phyloP scores from a whole-genome alignment of 805 yeast genomes.

The Metschnikowia gruessii region DNA sequence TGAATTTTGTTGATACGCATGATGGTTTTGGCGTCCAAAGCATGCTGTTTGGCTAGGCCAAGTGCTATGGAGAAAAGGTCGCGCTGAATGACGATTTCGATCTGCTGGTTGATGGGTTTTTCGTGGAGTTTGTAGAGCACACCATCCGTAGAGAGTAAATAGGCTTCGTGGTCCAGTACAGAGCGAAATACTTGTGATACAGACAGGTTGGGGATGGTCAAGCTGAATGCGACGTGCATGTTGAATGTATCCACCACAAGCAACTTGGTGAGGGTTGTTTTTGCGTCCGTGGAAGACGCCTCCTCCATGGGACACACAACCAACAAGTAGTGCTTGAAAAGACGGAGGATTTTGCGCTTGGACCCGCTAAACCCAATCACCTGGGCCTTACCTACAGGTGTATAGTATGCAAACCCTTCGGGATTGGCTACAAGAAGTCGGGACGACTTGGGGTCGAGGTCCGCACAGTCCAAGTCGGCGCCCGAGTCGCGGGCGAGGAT shows the following conservation, averaged over 20 bases:
- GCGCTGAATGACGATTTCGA: constrained; percentile 64
- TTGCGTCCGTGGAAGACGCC: constrained; percentile 14
- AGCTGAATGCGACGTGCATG: constrained; percentile 66
- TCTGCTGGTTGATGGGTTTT: constrained; percentile 61
- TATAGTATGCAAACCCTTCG: constrained; percentile 64
- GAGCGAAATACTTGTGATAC: constrained; percentile 56
- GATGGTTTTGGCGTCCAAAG: constrained; percentile 29
- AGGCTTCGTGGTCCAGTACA: constrained; percentile 49
- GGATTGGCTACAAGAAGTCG: constrained; percentile 63
- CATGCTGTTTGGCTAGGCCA: constrained; percentile 50
- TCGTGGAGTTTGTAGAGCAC: constrained; percentile 65
- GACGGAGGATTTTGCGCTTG: constrained; percentile 50
- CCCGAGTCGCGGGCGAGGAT: constrained; percentile 47
- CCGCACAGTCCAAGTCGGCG: constrained; percentile 49
- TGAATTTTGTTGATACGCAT: constrained; percentile 41
- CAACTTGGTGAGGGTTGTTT: constrained; percentile 48
- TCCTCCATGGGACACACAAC: constrained; percentile 50
- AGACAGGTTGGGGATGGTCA: constrained; percentile 59
- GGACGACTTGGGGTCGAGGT: constrained; percentile 39
- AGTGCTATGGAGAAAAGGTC: constrained; percentile 73
- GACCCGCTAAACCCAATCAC: constrained; percentile 55
- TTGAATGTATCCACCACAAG: constrained; percentile 67
- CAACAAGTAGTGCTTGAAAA: constrained; percentile 51
- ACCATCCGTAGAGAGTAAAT: constrained; percentile 72
- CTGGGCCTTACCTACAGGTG: constrained; percentile 50